A percentile compares a stretch with the other conserved stretches of the same genome.
Conservation (phyloP, 108 stramenopile genomes). For the Pseudonitzschia multistriata region DNA sequence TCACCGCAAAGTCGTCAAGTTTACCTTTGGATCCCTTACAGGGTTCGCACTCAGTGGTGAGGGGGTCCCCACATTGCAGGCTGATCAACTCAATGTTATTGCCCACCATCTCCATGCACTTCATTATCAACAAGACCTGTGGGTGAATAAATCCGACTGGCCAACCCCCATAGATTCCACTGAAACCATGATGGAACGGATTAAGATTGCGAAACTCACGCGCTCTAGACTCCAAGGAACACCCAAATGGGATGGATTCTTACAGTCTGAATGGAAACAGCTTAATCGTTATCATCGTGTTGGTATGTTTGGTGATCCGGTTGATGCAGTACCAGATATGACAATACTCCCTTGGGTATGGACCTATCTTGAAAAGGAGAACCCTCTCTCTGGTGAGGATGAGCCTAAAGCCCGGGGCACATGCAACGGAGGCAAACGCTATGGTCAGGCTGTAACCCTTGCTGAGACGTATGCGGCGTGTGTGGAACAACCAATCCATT, state of each 20-base stretch:
- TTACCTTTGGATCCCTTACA: too few species aligned
- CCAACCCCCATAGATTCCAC: neutral
- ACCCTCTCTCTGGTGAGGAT: slow-evolving; percentile 3
- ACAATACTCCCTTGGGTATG: slow-evolving; percentile 21
- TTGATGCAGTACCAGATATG: neutral
- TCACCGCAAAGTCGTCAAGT: too few species aligned
- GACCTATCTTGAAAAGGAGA: slow-evolving; percentile 13
- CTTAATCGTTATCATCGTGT: slow-evolving; percentile 7
- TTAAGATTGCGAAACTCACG: neutral
- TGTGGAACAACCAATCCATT: slow-evolving; percentile 29
- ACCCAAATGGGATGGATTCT: slow-evolving; percentile 11
- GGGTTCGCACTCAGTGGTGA: too few species aligned
- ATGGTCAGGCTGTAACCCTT: neutral
- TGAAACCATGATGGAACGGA: neutral
- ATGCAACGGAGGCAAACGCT: slow-evolving; percentile 18
- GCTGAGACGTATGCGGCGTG: slow-evolving; percentile 18
- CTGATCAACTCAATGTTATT: too few species aligned
- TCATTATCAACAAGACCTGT: neutral
- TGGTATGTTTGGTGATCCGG: slow-evolving; percentile 20
- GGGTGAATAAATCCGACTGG: neutral
- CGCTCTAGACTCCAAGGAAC: neutral
- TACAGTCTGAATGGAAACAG: slow-evolving; percentile 13
- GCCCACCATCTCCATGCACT: too few species aligned
- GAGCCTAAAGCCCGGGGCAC: neutral
- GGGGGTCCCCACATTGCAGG: too few species aligned